These are phyloP conservation scores for Candida pseudoviswanathii DNA, from an alignment of 1,139 yeast species.

Conservation along the genomic window DNA sequence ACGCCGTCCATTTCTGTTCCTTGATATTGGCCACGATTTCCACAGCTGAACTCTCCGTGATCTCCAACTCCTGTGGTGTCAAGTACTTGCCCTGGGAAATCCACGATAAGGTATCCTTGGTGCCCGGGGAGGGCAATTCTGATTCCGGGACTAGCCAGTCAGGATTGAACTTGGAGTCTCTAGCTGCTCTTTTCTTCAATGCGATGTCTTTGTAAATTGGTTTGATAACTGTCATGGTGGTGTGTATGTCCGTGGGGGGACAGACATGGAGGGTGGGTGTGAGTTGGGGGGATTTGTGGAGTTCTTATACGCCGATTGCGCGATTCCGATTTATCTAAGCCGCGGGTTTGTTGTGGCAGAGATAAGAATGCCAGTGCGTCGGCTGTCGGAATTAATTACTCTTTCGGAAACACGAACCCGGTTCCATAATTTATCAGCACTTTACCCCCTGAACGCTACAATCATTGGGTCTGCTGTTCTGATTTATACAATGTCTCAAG, in stretches of 20 bases:
- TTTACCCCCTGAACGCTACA: too few species aligned
- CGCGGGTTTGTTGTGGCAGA: too few species aligned
- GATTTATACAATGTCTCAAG: too few species aligned
- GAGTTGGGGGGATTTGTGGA: neutral
- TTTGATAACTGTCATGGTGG: conserved; percentile 11
- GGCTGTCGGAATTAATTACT: too few species aligned
- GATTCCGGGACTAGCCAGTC: conserved; percentile 43
- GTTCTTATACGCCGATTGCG: neutral
- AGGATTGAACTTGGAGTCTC: conserved; percentile 37
- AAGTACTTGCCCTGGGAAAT: conserved; percentile 31
- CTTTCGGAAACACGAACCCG: too few species aligned
- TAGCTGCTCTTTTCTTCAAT: conserved; percentile 30
- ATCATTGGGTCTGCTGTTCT: too few species aligned
- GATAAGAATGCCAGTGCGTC: too few species aligned
- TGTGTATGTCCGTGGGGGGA: neutral
- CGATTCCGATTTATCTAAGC: too few species aligned
- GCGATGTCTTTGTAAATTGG: conserved; percentile 33
- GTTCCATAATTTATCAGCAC: too few species aligned
- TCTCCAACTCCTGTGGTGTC: conserved; percentile 43
- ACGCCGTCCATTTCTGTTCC: conserved; percentile 35
- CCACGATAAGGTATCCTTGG: conserved; percentile 32
- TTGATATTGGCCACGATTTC: conserved; percentile 38
- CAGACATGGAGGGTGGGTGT: neutral
- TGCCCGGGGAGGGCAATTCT: conserved; percentile 28
- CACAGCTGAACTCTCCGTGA: conserved; percentile 48